Evolutionary conservation across 306 rosid genomes (phyloP).

Genomic region (Macrotyloma uniflorum): DNA sequence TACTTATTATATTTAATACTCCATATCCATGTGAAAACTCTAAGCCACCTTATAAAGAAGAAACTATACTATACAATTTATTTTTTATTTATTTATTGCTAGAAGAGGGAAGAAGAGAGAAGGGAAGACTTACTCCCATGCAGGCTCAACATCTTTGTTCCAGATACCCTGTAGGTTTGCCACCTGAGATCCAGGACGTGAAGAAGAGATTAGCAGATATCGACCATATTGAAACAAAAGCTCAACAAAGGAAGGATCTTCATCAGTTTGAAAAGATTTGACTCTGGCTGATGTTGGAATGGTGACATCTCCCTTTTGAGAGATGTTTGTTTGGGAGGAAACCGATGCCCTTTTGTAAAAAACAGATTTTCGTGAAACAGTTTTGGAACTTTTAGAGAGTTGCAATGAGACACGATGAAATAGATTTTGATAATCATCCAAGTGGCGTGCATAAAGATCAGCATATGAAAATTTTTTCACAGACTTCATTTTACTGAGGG

Average conservation of each 20-base stretch:
- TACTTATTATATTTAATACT: conserved; percentile 10
- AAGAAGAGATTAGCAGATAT: conserved; percentile 83
- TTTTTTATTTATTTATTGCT: not conserved
- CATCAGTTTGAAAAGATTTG: conserved; percentile 75
- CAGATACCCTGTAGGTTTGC: conserved; percentile 96
- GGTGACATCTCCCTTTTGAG: conserved; percentile 44
- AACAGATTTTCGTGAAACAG: conserved; percentile 23
- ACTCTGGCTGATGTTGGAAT: conserved; percentile 85
- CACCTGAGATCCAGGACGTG: conserved; percentile 86
- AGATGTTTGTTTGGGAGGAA: conserved; percentile 35
- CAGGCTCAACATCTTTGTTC: conserved; percentile 77
- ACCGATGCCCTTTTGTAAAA: conserved; percentile 32
- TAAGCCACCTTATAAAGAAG: conserved; percentile 22
- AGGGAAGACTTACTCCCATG: conserved; percentile 80
- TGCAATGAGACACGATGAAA: conserved; percentile 87
- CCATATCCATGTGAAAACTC: conserved; percentile 16
- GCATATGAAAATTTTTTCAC: conserved; percentile 57
- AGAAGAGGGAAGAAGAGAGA: conserved; percentile 19
- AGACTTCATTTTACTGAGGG: conserved; percentile 53
- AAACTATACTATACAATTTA: not conserved
- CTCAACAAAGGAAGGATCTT: conserved; percentile 93
- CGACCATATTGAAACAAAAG: conserved; percentile 93
- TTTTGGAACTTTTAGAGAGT: conserved; percentile 72
- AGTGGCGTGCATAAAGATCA: conserved; percentile 69
- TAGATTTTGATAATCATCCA: conserved; percentile 82